phyloP scores from a whole-genome alignment of 2,329 filamentous ascomycete species.

The Ophiocordyceps polyrhachis-furcata region DNA sequence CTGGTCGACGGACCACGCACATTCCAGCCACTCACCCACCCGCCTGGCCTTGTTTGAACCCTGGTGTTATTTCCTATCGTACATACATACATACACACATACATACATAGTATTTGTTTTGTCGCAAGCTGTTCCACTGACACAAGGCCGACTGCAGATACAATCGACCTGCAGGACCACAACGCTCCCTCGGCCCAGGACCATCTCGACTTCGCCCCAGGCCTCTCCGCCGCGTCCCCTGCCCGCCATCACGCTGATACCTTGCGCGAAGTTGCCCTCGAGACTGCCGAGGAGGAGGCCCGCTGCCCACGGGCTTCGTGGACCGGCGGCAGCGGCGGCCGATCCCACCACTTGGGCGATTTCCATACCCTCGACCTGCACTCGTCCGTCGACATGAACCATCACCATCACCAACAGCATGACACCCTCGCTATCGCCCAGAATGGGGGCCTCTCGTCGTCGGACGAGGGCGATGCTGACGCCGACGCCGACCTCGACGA shows the following conservation, averaged over 20 bases:
- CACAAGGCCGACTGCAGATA: constrained; percentile 39
- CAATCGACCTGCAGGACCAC: constrained; percentile 82
- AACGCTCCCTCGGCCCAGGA: constrained; percentile 69
- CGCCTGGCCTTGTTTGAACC: background rate
- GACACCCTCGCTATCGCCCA: constrained; percentile 42
- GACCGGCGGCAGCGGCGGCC: constrained; percentile 20
- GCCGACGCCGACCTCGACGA: constrained; percentile 59
- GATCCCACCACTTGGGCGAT: constrained; percentile 7
- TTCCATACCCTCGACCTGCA: background rate
- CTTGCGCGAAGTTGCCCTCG: constrained; percentile 60
- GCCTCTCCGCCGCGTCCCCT: constrained; percentile 25
- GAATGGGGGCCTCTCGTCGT: constrained; percentile 35
- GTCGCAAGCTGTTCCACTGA: constrained; percentile 1
- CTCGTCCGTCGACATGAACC: constrained; percentile 10
- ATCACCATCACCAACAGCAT: constrained; percentile 18
- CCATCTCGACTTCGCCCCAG: constrained; percentile 32
- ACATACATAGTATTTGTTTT: background rate
- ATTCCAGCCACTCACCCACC: background rate
- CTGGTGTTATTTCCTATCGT: background rate
- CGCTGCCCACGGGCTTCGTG: constrained; percentile 44
- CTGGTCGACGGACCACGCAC: background rate
- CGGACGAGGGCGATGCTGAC: constrained; percentile 44
- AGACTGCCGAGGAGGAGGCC: constrained; percentile 53
- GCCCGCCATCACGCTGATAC: constrained; percentile 76
- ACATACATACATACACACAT: no score